These are phyloP conservation scores for Colletotrichum sp. DNA, from an alignment of 2,329 filamentous ascomycete species.

Conservation along the genomic window DNA sequence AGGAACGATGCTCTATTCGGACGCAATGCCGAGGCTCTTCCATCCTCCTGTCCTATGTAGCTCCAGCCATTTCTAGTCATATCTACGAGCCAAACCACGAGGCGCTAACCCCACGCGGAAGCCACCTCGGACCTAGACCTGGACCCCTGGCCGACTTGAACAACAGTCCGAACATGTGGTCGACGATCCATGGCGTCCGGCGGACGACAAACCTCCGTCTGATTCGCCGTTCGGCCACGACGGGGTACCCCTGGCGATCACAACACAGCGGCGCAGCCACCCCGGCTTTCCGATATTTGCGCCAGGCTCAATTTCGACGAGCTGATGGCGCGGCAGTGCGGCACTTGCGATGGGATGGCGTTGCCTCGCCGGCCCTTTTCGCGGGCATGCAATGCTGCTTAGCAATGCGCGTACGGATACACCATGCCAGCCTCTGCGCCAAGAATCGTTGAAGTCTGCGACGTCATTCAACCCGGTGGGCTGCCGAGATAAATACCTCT, in stretches of 20 bases:
- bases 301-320: neutral
- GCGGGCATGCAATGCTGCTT: neutral
- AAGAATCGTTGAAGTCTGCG: neutral
- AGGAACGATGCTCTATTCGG: slow-evolving; percentile 3
- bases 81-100: neutral
- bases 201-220: neutral
- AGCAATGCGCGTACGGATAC: neutral
- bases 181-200: neutral
- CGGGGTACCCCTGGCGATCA: slow-evolving; percentile 4
- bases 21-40: slow-evolving; percentile 3
- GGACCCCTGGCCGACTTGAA: neutral
- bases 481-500: slow-evolving; percentile 5
- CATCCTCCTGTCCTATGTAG: neutral
- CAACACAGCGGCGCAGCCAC: neutral
- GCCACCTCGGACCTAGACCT: neutral
- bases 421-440: neutral
- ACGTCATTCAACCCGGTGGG: neutral
- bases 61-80: neutral
- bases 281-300: neutral
- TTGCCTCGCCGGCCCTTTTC: neutral
- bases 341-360: neutral
- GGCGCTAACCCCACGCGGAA: neutral
- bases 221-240: neutral
- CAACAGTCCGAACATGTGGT: neutral
- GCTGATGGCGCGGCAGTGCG: neutral